These are phyloP conservation scores for Didymosphaeria variabile DNA, from an alignment of 2,329 filamentous ascomycete species.

Conservation along the genomic window DNA sequence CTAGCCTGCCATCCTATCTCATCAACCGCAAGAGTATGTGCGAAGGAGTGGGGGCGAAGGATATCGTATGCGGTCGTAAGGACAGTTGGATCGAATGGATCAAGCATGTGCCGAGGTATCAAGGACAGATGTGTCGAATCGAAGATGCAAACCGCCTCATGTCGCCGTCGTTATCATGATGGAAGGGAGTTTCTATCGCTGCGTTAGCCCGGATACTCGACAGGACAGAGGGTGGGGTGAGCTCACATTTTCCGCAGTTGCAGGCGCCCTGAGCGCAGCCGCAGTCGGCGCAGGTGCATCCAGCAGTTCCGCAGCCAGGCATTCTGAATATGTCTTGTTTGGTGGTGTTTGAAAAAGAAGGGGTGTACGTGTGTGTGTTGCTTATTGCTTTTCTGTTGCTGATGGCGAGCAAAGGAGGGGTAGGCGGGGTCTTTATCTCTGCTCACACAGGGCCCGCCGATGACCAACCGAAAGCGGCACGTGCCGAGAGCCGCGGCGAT, in stretches of 20 bases:
- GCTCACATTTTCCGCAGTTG: conserved; percentile 39
- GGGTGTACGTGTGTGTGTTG: neutral
- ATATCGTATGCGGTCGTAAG: conserved; percentile 14
- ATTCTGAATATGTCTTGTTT: conserved; percentile 20
- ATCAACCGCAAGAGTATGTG: conserved; percentile 11
- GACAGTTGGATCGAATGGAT: conserved; percentile 19
- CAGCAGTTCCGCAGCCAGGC: conserved; percentile 41
- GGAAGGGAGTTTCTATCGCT: neutral
- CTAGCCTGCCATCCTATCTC: neutral
- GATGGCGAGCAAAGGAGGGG: conserved; percentile 11
- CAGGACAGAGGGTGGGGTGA: neutral
- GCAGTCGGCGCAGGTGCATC: conserved; percentile 42
- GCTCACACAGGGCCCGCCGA: neutral
- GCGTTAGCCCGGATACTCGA: neutral
- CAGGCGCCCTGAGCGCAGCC: conserved; percentile 39
- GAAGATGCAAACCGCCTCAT: conserved; percentile 6
- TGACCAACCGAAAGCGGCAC: conserved; percentile 3
- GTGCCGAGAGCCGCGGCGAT: conserved; percentile 3
- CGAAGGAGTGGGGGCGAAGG: conserved; percentile 21
- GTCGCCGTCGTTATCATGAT: neutral
- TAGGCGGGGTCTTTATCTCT: conserved; percentile 21
- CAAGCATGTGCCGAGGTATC: neutral
- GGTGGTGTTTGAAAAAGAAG: conserved; percentile 9
- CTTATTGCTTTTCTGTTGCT: neutral
- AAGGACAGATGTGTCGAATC: conserved; percentile 7